A percentile compares a stretch with the other conserved stretches of the same genome.
phyloP scores from a whole-genome alignment of 2,329 filamentous ascomycete species.

The Teratosphaeria gauchensis region DNA sequence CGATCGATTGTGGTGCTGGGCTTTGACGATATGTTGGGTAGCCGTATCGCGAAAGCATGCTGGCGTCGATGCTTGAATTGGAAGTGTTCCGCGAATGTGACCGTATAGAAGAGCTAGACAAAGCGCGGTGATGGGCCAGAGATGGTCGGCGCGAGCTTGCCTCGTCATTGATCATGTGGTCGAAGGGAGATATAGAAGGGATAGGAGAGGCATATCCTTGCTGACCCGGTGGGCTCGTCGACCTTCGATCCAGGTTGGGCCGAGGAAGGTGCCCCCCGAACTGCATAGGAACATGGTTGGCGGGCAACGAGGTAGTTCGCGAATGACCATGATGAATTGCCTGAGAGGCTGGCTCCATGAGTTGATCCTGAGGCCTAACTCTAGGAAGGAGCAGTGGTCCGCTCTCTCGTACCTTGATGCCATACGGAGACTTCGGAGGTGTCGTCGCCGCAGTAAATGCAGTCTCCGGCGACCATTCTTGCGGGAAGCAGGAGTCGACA shows the following conservation, averaged over 20 bases:
- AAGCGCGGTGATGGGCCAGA: slow-evolving; percentile 12
- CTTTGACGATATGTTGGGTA: slow-evolving; percentile 64
- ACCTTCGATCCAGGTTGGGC: slow-evolving; percentile 12
- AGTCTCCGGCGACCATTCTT: slow-evolving; percentile 24
- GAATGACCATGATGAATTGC: slow-evolving; percentile 13
- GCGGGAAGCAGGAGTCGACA: slow-evolving; percentile 15
- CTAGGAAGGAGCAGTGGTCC: slow-evolving; percentile 20
- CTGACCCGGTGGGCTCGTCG: slow-evolving; percentile 16
- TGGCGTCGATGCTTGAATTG: slow-evolving; percentile 24
- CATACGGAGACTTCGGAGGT: slow-evolving; percentile 19
- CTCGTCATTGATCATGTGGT: slow-evolving; percentile 12
- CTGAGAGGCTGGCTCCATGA: slow-evolving; percentile 11
- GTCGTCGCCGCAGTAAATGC: slow-evolving; percentile 21
- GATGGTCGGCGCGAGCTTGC: slow-evolving; percentile 12
- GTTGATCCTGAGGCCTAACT: slow-evolving; percentile 20
- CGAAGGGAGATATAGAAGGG: slow-evolving; percentile 12
- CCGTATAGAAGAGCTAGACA: slow-evolving; percentile 15
- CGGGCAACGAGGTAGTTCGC: slow-evolving; percentile 20
- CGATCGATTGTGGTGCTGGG: slow-evolving; percentile 25
- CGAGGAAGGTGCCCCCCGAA: slow-evolving; percentile 16
- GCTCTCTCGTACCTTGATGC: slow-evolving; percentile 16
- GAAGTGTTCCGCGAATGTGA: slow-evolving; percentile 24
- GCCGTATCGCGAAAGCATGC: slow-evolving; percentile 48
- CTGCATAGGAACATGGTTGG: slow-evolving; percentile 17
- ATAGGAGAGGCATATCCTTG: slow-evolving; percentile 8